Base-by-base conservation (phyloP, 1,284 basidiomycete species). In the Coniophora puteana region DNA sequence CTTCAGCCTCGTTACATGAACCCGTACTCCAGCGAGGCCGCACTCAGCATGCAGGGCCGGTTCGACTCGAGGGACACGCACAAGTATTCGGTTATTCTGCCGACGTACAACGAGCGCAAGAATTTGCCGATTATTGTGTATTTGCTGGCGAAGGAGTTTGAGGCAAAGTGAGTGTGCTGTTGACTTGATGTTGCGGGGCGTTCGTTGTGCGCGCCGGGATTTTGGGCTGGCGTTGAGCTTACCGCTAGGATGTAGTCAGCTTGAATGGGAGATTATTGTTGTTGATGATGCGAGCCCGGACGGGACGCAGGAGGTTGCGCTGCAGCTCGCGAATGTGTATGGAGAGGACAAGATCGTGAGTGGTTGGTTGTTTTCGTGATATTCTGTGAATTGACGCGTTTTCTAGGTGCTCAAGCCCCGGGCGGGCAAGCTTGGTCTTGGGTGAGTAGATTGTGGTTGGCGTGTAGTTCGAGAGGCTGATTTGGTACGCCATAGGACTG, bases 201-300 rank as follows among this genome's bases (percentile, higher is more conserved):
- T 7, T 21, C n/a, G 24, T 12, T 13, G 14, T 10, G 11, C n/a
- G n/a, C n/a, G n/a, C n/a, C n/a, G n/a, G n/a, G n/a, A n/a, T n/a
- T n/a, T n/a, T 40, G 40, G 36, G 42, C 14, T 31, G 40, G 30
- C 17, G 24, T 32, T 46, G 24, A 26, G 41, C 34, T 24, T 33
- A 32, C 23, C 29, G 38, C 44, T 46, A 40, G 38, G 23, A 38
- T 50, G 32, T 54, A 81, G 79, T 54, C 57, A 62, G 8, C 62
- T 83, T 38, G 66, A 68, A 40, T 95, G 89, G 85, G 92, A 95
- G 65, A 75, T 94, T 45, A 83, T 95, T 49, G 72, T 95, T 18
- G 92, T 95, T 11, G 92, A 95, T 58, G 92, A 94, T 57, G 88
- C 86, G 34, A 90, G 86, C 58, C 92, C 92, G 13, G 92, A 95